Base-by-base conservation (phyloP, 2,329 filamentous ascomycete species). In the Aspergillus clavatus region DNA sequence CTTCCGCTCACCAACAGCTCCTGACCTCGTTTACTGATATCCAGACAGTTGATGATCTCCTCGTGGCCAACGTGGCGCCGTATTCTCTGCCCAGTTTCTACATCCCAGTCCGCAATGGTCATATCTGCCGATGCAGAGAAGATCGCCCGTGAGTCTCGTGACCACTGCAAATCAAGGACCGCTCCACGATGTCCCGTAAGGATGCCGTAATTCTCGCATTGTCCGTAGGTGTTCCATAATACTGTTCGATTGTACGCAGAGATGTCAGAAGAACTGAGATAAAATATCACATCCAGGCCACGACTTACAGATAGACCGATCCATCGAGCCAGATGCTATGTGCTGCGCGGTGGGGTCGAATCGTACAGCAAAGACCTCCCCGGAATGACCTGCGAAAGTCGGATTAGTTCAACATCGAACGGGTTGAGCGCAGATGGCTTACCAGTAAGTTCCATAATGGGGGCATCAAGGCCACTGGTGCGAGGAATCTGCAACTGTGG, bases 271-370 rank as follows among this genome's bases (percentile, higher is more conserved):
- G 14, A 21, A 10, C 14, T 24, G 23, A 19, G 16, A 6, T 27
- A 36, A 21, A 40, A 26, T 7, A 38, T n/a, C n/a, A n/a, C n/a
- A n/a, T n/a, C n/a, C n/a, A n/a, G n/a, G n/a, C n/a, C n/a, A n/a
- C 5, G 19, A 72, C 84, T 47, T 73, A 94, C 88, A 76, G 58
- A 98, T 93, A 47, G 83, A 87, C 58, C 90, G 81, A 65, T 98
- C 93, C 87, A 96, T 95, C 10, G 89, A 93, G 7, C 89, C 91
- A 1, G 93, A 97, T 33, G 93, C 93, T 58, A 97, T 93, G 53
- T 89, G 77, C 52, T 89, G 85, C 35, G 90, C 91, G 2, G 86
- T 86, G 2, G 88, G 86, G 63, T 96, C 89, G 63, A 98, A 98
- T 62, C 87, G 85, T 39, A 88, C 86, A 19, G 88, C 79, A 63